phyloP scores from a whole-genome alignment of 2,329 filamentous ascomycete species.

The Sporothrix mexicana region DNA sequence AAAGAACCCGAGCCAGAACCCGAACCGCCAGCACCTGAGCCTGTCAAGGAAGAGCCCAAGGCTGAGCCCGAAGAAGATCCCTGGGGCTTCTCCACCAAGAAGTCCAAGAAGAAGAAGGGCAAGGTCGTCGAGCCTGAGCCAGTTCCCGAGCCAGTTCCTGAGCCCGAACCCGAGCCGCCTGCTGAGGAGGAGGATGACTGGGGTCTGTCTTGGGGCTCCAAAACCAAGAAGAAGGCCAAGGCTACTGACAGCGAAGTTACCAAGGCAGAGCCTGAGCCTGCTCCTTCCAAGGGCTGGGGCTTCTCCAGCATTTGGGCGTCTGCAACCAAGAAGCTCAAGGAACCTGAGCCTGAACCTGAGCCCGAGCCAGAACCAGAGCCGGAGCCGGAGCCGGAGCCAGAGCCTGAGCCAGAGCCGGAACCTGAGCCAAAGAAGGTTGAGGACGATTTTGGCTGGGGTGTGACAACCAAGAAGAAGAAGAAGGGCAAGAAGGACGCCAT shows the following conservation, averaged over 20 bases:
- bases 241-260: slow-evolving; percentile 30
- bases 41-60: slow-evolving; percentile 23
- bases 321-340: slow-evolving; percentile 24
- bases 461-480: slow-evolving; percentile 37
- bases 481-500: slow-evolving; percentile 39
- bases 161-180: slow-evolving; percentile 7
- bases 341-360: slow-evolving; percentile 33
- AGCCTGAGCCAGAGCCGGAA: slow-evolving; percentile 30
- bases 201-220: slow-evolving; percentile 30
- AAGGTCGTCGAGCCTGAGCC: slow-evolving; percentile 27
- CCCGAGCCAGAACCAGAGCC: slow-evolving; percentile 28
- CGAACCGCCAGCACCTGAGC: slow-evolving; percentile 23
- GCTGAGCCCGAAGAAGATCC: slow-evolving; percentile 31
- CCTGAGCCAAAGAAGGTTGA: slow-evolving; percentile 29
- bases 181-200: slow-evolving; percentile 33
- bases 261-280: slow-evolving; percentile 31
- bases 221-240: slow-evolving; percentile 41
- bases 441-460: slow-evolving; percentile 39
- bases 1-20: slow-evolving; percentile 11
- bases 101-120: slow-evolving; percentile 47
- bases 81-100: slow-evolving; percentile 43
- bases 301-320: slow-evolving; percentile 25
- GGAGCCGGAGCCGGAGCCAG: slow-evolving; percentile 30
- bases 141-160: slow-evolving; percentile 33
- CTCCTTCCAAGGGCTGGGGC: slow-evolving; percentile 24